Conservation (phyloP, 768 basidiomycete genomes). For the Boletus rubescentipes region DNA sequence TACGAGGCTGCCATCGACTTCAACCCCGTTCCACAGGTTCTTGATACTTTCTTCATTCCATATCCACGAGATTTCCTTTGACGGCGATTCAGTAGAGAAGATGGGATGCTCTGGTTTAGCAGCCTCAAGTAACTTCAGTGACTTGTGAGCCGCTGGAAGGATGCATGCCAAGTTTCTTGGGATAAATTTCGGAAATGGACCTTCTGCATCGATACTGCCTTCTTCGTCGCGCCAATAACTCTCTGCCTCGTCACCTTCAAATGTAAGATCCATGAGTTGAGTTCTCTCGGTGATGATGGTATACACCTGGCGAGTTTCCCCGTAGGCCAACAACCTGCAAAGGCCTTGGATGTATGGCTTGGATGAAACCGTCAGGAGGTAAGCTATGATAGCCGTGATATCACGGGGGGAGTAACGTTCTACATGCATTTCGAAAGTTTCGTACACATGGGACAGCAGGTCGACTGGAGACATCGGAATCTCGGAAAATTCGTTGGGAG, state of each 20-base stretch:
- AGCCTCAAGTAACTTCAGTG: slow-evolving; percentile 59
- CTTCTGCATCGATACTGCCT: slow-evolving; percentile 38
- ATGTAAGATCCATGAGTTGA: slow-evolving; percentile 16
- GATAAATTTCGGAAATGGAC: slow-evolving; percentile 65
- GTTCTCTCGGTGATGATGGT: slow-evolving; percentile 10
- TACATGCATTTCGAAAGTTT: slow-evolving; percentile 51
- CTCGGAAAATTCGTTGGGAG: slow-evolving; percentile 40
- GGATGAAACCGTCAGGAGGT: slow-evolving; percentile 64
- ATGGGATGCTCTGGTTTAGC: slow-evolving; percentile 67
- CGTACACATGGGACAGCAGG: slow-evolving; percentile 63
- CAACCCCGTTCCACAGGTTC: slow-evolving; percentile 7
- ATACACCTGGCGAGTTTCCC: slow-evolving; percentile 30
- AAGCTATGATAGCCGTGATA: slow-evolving; percentile 59
- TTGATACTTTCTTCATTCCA: slow-evolving; percentile 36
- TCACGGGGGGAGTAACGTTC: slow-evolving; percentile 48
- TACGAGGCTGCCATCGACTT: not conserved
- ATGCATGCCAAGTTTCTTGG: slow-evolving; percentile 47
- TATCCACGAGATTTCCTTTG: slow-evolving; percentile 46
- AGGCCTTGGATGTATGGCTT: slow-evolving; percentile 60
- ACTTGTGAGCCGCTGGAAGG: slow-evolving; percentile 66
- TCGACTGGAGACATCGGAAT: slow-evolving; percentile 46
- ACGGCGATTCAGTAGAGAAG: slow-evolving; percentile 36
- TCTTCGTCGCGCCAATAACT: slow-evolving; percentile 41
- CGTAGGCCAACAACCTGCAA: slow-evolving; percentile 59
- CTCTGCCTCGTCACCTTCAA: slow-evolving; percentile 35